Conservation (phyloP, 202 grass and related monocot species). For the Miscanthus sacchariflorus region DNA sequence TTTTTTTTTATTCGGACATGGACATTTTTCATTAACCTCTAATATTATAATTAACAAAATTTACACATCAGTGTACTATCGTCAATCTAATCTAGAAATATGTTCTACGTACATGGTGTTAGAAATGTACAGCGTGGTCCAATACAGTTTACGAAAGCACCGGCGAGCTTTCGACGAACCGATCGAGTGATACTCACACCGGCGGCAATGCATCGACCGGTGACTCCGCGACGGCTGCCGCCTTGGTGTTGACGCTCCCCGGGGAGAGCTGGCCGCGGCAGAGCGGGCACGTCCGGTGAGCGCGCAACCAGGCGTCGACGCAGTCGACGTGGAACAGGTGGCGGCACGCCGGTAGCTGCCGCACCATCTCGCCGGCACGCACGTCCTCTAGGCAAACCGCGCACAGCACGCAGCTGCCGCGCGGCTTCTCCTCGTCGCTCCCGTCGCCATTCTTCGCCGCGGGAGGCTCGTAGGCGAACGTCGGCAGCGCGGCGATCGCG, state of each 20-base stretch:
- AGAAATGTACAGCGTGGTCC: not conserved
- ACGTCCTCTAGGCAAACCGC: slow-evolving; percentile 56
- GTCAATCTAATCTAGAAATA: not conserved
- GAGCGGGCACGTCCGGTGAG: slow-evolving; percentile 58
- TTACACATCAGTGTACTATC: not conserved
- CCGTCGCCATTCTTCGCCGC: not conserved
- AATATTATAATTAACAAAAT: not conserved
- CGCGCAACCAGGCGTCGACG: slow-evolving; percentile 63
- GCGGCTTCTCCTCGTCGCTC: not conserved
- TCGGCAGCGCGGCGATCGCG: slow-evolving; percentile 29
- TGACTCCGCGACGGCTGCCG: not conserved
- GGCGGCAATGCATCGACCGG: slow-evolving; percentile 10
- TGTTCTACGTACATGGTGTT: not conserved
- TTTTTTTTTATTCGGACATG: not conserved
- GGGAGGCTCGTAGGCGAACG: slow-evolving; percentile 34
- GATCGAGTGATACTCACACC: slow-evolving; percentile 9
- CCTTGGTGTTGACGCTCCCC: not conserved
- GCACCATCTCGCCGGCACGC: slow-evolving; percentile 48
- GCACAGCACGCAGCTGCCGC: slow-evolving; percentile 29
- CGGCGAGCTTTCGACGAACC: not conserved
- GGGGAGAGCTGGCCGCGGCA: slow-evolving; percentile 48
- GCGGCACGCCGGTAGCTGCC: slow-evolving; percentile 54
- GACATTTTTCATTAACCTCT: not conserved
- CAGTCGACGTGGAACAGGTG: slow-evolving; percentile 67
- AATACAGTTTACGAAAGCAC: not conserved